A percentile compares a stretch with the other conserved stretches of the same genome.
Evolutionary conservation across 2,329 filamentous ascomycete genomes (phyloP).

Genomic region (Whalleya microplaca): DNA sequence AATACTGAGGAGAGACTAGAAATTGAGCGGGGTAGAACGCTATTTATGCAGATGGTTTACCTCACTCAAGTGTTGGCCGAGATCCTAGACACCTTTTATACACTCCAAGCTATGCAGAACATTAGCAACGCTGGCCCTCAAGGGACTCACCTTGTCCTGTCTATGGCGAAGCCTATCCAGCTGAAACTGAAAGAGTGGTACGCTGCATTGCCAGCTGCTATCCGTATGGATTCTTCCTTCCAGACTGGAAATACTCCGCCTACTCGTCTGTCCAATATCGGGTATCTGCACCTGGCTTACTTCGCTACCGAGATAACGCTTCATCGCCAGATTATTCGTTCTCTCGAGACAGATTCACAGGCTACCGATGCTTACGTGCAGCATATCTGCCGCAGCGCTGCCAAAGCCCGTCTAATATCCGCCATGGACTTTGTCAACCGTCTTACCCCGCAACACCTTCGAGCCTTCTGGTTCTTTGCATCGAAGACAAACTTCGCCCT

Average conservation of each 20-base stretch:
- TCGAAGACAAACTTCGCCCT: slow-evolving; percentile 91
- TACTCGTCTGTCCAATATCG: slow-evolving; percentile 62
- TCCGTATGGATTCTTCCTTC: slow-evolving; percentile 68
- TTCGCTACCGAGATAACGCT: slow-evolving; percentile 94
- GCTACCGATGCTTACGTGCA: slow-evolving; percentile 78
- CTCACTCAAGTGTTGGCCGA: slow-evolving; percentile 77
- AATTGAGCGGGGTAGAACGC: slow-evolving; percentile 67
- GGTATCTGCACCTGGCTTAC: slow-evolving; percentile 87
- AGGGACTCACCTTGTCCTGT: slow-evolving; percentile 73
- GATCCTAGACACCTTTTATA: slow-evolving; percentile 83
- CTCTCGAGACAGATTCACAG: slow-evolving; percentile 56
- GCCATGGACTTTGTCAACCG: slow-evolving; percentile 98
- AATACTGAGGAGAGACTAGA: slow-evolving; percentile 66
- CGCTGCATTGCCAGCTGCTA: slow-evolving; percentile 63
- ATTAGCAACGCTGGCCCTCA: slow-evolving; percentile 68
- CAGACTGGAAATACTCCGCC: slow-evolving; percentile 43
- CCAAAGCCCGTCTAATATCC: slow-evolving; percentile 90
- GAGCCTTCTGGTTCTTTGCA: slow-evolving; percentile 92
- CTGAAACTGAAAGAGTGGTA: slow-evolving; percentile 85
- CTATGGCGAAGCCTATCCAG: slow-evolving; percentile 80
- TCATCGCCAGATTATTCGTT: slow-evolving; percentile 87
- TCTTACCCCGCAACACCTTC: slow-evolving; percentile 80
- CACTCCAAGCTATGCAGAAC: slow-evolving; percentile 72
- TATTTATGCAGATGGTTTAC: slow-evolving; percentile 77
- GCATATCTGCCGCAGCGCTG: slow-evolving; percentile 90